Percentiles rank a stretch among this genome's conserved stretches.
phyloP scores from a whole-genome alignment of 768 basidiomycete genomes.

The Mycena crocata region DNA sequence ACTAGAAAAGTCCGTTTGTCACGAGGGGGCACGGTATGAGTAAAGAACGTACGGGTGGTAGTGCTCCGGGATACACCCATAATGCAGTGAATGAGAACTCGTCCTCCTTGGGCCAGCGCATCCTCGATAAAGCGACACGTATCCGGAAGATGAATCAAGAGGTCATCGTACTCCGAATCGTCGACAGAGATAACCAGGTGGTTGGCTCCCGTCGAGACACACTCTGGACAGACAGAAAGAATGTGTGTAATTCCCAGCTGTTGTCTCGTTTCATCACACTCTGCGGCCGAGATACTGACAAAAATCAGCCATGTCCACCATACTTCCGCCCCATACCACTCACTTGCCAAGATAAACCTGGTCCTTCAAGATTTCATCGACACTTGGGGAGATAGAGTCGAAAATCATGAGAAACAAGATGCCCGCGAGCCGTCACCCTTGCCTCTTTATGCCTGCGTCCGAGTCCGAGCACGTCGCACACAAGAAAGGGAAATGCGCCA shows the following conservation, averaged over 20 bases:
- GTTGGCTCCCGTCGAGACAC: constrained; percentile 54
- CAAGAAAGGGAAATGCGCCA: not conserved
- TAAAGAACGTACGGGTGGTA: constrained; percentile 63
- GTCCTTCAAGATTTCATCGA: constrained; percentile 50
- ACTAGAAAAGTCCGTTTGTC: not conserved
- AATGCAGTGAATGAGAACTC: constrained; percentile 77
- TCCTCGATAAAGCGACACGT: constrained; percentile 72
- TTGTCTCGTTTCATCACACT: constrained; percentile 42
- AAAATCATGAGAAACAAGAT: not conserved
- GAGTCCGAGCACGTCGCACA: not conserved
- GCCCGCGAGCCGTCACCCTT: not conserved
- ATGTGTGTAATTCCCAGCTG: constrained; percentile 62
- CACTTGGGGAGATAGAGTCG: constrained; percentile 27
- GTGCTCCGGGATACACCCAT: constrained; percentile 81
- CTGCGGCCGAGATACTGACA: constrained; percentile 51
- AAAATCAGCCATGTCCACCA: not conserved
- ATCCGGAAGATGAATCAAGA: constrained; percentile 72
- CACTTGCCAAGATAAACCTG: constrained; percentile 59
- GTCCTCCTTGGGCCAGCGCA: constrained; percentile 64
- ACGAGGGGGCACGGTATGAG: not conserved
- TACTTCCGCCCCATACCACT: constrained; percentile 30
- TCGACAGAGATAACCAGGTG: constrained; percentile 55
- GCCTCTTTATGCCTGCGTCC: not conserved
- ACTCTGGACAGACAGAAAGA: constrained; percentile 69
- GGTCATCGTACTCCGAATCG: constrained; percentile 61